phyloP scores from a whole-genome alignment of 805 yeast species.

The Kazachstania taianensis region DNA sequence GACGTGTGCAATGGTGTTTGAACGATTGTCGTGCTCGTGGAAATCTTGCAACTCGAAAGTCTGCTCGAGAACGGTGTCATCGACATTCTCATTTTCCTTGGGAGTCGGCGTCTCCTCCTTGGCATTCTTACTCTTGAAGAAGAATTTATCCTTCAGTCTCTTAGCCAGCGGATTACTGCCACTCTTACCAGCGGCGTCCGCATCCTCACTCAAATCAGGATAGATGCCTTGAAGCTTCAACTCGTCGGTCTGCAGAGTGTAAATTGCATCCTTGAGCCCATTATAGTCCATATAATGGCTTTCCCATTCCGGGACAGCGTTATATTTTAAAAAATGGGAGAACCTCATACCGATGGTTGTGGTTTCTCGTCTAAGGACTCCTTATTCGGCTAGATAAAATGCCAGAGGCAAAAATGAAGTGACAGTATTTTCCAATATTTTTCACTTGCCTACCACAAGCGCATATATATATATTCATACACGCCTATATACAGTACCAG shows the following conservation, averaged over 20 bases:
- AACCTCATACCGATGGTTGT: conserved; percentile 65
- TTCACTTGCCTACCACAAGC: too few species aligned
- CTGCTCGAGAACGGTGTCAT: conserved; percentile 8
- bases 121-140: conserved; percentile 1
- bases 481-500: too few species aligned
- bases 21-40: conserved; percentile 1
- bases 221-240: conserved; percentile 11
- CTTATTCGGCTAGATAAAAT: too few species aligned
- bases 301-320: conserved; percentile 83
- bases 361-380: too few species aligned
- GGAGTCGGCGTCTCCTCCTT: not conserved
- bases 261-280: conserved; percentile 46
- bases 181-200: not conserved
- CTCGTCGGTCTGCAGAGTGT: conserved; percentile 40
- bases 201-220: not conserved
- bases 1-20: not conserved
- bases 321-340: conserved; percentile 55
- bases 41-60: conserved; percentile 24
- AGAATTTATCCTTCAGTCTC: conserved; percentile 1
- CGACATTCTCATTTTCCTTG: not conserved
- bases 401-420: too few species aligned
- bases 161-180: not conserved
- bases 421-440: too few species aligned
- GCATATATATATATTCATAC: too few species aligned
- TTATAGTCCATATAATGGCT: conserved; percentile 66